Percentiles rank a stretch among this genome's conserved stretches.
These are phyloP conservation scores for Phytopythium boreale DNA, from an alignment of 352 stramenopile species.

Conservation along the genomic window DNA sequence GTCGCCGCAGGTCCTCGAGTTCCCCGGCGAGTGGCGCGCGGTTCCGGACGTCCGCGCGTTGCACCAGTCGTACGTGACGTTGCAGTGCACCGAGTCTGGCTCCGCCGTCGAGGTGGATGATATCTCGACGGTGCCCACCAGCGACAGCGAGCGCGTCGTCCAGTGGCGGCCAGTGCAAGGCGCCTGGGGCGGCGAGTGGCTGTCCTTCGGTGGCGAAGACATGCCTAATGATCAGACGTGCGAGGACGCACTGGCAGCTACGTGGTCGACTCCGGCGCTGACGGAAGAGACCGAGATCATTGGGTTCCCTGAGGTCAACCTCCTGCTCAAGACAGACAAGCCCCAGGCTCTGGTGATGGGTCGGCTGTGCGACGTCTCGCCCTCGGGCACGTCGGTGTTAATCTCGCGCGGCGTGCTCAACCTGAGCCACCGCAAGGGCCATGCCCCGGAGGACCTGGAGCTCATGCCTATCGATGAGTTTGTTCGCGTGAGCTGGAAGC, in stretches of 20 bases:
- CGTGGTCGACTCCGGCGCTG: conserved; percentile 24
- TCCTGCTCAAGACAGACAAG: conserved; percentile 33
- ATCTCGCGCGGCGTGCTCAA: conserved; percentile 45
- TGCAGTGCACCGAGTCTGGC: conserved; percentile 19
- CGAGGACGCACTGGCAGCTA: conserved; percentile 32
- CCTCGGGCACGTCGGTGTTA: conserved; percentile 35
- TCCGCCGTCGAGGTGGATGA: conserved; percentile 11
- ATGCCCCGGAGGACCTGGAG: conserved; percentile 26
- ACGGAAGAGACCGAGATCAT: conserved; percentile 29
- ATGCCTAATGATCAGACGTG: conserved; percentile 41
- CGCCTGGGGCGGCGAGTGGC: conserved; percentile 48
- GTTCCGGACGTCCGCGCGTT: conserved; percentile 27
- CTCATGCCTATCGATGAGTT: conserved; percentile 28
- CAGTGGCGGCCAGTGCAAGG: conserved; percentile 33
- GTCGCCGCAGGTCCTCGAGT: conserved; percentile 31
- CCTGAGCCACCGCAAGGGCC: conserved; percentile 36
- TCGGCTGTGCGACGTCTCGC: conserved; percentile 40
- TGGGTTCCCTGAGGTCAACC: conserved; percentile 33
- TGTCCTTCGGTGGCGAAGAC: conserved; percentile 46
- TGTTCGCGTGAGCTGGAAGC: conserved; percentile 26
- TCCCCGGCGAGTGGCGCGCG: conserved; percentile 37
- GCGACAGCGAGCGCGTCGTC: conserved; percentile 15
- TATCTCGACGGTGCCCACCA: conserved; percentile 7
- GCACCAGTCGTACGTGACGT: conserved; percentile 32
- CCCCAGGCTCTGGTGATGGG: conserved; percentile 35